Evolutionary conservation across 345 rosid genomes (phyloP), one percentile per base, ranked within the genome.

Genomic region (Hibiscus mutabilis): DNA sequence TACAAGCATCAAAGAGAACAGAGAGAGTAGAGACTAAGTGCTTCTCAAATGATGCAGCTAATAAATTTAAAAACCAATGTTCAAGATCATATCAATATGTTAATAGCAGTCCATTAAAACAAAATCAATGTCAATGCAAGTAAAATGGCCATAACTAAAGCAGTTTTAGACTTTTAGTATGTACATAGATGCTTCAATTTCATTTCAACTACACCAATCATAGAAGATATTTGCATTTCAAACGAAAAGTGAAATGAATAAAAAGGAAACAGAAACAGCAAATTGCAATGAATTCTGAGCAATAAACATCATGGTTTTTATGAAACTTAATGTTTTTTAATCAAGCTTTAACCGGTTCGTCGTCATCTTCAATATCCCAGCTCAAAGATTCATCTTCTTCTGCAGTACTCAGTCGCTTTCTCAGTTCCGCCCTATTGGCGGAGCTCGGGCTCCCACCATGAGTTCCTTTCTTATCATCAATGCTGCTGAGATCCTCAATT

Each of bases 311-410:
- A 56, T 3, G 29, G 1, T 22, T 22, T 57, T 57, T 57, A 57
- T 57, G 61, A 57, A 57, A 57, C 61, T 24, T 24, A 7, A 64
- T 15, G 24, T 31, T 60, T 61, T 11, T 25, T 25, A 59, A 75
- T 85, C 85, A 81, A 74, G 79, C 78, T 74, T 81, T 79, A 33
- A 80, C 82, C 31, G 82, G 79, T 27, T 78, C 89, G 25, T 80
- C 91, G 13, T 87, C 97, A 44, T 91, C 98, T 81, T 88, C 93
- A 58, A 90, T 87, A 77, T 88, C 97, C 97, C 98, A 91, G 75
- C 90, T 88, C 76, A 90, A 83, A 68, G 88, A 95, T 68, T 91
- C 97, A 24, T 72, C 75, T 51, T 72, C 69, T 72, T 72, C 75
- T 5, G 75, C 69, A 63, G 75, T 22, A 4, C 69, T 63, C 5